Evolutionary conservation across 1,284 basidiomycete species (phyloP).

Genomic region (Flammula alnicola): DNA sequence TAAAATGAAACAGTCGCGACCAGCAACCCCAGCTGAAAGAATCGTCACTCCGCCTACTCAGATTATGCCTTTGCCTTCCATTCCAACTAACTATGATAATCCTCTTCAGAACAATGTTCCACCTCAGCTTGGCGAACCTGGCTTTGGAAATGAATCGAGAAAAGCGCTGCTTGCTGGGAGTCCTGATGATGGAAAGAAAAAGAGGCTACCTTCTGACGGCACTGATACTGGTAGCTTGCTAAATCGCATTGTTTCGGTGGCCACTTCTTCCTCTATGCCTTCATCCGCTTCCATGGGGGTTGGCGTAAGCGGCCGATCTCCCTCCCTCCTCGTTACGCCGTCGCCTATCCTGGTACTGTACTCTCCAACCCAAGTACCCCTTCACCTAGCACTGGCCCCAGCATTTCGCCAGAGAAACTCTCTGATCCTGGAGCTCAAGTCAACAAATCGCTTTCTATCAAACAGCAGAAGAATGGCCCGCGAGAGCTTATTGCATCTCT

Average conservation of each 20-base stretch:
- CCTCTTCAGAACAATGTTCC: background rate
- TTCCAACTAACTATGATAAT: conserved; percentile 9
- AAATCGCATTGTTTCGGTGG: background rate
- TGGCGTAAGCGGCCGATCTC: background rate
- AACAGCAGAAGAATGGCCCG: too few relatives aligned
- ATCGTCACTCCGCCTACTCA: background rate
- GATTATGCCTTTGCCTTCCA: background rate
- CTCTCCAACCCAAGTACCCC: too few relatives aligned
- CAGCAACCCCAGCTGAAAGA: background rate
- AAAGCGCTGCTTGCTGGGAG: too few relatives aligned
- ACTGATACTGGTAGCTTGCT: background rate
- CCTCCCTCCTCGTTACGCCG: background rate
- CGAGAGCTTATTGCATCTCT: too few relatives aligned
- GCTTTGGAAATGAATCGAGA: too few relatives aligned
- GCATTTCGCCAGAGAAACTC: too few relatives aligned
- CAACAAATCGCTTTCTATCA: too few relatives aligned
- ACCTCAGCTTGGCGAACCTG: background rate
- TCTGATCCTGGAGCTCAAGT: too few relatives aligned
- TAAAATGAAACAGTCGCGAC: conserved; percentile 23
- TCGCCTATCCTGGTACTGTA: background rate
- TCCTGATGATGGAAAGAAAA: background rate
- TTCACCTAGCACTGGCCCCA: too few relatives aligned
- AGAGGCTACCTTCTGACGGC: background rate
- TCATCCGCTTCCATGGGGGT: background rate
- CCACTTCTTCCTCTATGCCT: background rate